phyloP scores from a whole-genome alignment of 257 asterid genomes.

The Rauvolfia tetraphylla region DNA sequence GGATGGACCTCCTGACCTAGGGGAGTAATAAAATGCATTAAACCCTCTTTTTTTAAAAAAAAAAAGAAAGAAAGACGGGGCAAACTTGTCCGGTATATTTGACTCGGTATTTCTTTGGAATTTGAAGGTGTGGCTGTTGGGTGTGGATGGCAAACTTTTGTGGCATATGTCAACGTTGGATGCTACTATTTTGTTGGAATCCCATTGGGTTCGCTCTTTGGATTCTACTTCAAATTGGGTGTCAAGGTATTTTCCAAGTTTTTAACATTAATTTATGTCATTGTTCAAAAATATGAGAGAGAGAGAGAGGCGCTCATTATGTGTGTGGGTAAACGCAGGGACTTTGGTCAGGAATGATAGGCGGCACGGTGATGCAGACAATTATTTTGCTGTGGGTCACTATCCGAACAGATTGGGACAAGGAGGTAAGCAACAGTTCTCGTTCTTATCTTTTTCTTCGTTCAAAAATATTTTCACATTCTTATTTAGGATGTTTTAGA shows the following conservation, averaged over 20 bases:
- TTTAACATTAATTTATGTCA: too few relatives aligned
- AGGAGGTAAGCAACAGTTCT: slow-evolving; percentile 23
- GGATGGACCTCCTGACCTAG: too few relatives aligned
- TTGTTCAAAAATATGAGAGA: too few relatives aligned
- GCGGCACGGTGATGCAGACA: slow-evolving; percentile 35
- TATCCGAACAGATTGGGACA: slow-evolving; percentile 34
- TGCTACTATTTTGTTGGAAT: slow-evolving; percentile 40
- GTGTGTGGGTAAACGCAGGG: slow-evolving; percentile 15
- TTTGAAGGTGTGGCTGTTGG: slow-evolving; percentile 43
- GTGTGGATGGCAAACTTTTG: slow-evolving; percentile 44
- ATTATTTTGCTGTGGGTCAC: slow-evolving; percentile 33
- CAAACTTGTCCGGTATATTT: not conserved
- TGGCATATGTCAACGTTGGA: slow-evolving; percentile 37
- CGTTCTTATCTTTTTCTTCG: too few relatives aligned
- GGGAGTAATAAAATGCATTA: too few relatives aligned
- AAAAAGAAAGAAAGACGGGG: too few relatives aligned
- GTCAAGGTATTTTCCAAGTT: slow-evolving; percentile 22
- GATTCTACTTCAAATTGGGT: slow-evolving; percentile 36
- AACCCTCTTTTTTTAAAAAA: too few relatives aligned
- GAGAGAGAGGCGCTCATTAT: too few relatives aligned
- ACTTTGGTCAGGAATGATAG: slow-evolving; percentile 36
- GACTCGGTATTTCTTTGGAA: not conserved
- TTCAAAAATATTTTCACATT: too few relatives aligned
- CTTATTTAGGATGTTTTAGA: too few relatives aligned
- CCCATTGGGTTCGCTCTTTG: slow-evolving; percentile 29